Evolutionary conservation across 2,329 filamentous ascomycete genomes (phyloP), one percentile per base, ranked within the genome.

Genomic region (Cladosporium sp.): DNA sequence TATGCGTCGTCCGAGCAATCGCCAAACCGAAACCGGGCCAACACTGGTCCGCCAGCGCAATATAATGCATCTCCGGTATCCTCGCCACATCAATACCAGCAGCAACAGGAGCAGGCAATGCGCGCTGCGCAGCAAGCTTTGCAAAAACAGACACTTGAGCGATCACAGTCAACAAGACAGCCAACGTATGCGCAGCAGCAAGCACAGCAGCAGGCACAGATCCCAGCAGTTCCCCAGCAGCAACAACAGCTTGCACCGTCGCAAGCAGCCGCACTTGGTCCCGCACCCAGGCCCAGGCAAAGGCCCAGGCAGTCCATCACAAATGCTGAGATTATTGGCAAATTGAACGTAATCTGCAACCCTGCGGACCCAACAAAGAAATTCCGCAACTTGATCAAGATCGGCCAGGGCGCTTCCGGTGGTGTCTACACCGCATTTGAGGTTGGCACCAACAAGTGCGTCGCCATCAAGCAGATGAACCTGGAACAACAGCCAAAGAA

Each of bases 381-480:
- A 69, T 99, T 97, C 80, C 88, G 89, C 65, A 89, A 90, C 65
- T 87, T 98, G 72, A 93, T 88, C 76, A 98, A 98, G 82, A 98
- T 99, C 76, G 95, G 95, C 0, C 95, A 99, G 79, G 95, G 95
- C 78, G 95, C 95, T 44, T 98, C 94, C 10, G 95, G 95, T 71
- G 95, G 95, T 68, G 95, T 99, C 1, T 99, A 89, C 75, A 97
- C 92, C 0, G 95, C 94, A 3, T 92, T 94, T 76, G 92, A 97
- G 78, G 85, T 88, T 69, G 89, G 88, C 65, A 91, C 88, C 46
- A 96, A 96, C 79, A 88, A 90, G 68, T 88, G 96, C 71, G 95
- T 99, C 44, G 95, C 95, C 50, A 98, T 99, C 80, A 99, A 99
- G 82, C 95, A 99, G 82, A 99, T 99, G 95, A 98, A 98, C 71